A percentile compares a stretch with the other conserved stretches of the same genome.
phyloP scores from a whole-genome alignment of 768 basidiomycete species.

The Omphalotus guepiniiformis region DNA sequence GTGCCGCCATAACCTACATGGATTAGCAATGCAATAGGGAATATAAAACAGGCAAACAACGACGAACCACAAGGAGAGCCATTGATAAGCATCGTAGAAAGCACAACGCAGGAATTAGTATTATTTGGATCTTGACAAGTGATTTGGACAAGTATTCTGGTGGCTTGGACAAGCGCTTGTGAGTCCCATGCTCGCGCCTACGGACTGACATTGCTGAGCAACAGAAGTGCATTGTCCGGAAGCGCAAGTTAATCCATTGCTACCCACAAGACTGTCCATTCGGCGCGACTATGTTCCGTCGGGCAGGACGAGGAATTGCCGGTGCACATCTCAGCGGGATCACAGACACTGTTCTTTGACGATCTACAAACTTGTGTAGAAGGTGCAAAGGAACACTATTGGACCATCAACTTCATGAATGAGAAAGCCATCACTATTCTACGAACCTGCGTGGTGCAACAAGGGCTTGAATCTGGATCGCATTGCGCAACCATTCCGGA shows the following conservation, averaged over 20 bases:
- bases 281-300: slow-evolving; percentile 47
- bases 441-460: slow-evolving; percentile 49
- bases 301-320: slow-evolving; percentile 75
- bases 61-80: slow-evolving; percentile 81
- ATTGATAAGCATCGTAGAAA: slow-evolving; percentile 70
- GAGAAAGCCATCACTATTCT: not conserved
- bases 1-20: slow-evolving; percentile 65
- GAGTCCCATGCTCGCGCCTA: slow-evolving; percentile 70
- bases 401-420: too few species aligned
- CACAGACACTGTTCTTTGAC: slow-evolving; percentile 61
- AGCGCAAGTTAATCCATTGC: slow-evolving; percentile 64
- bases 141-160: slow-evolving; percentile 69
- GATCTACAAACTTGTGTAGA: slow-evolving; percentile 67
- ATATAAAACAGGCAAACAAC: slow-evolving; percentile 8
- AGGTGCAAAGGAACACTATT: slow-evolving; percentile 67
- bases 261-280: slow-evolving; percentile 71
- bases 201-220: slow-evolving; percentile 66
- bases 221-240: slow-evolving; percentile 76
- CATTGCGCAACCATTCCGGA: slow-evolving; percentile 67
- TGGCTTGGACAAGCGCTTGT: slow-evolving; percentile 60
- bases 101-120: slow-evolving; percentile 58
- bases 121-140: slow-evolving; percentile 71
- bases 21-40: slow-evolving; percentile 10
- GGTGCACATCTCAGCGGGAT: slow-evolving; percentile 69
- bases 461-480: slow-evolving; percentile 70